These are phyloP conservation scores for Penicillium egyptiacum DNA, from an alignment of 495 filamentous ascomycete species.

Conservation along the genomic window DNA sequence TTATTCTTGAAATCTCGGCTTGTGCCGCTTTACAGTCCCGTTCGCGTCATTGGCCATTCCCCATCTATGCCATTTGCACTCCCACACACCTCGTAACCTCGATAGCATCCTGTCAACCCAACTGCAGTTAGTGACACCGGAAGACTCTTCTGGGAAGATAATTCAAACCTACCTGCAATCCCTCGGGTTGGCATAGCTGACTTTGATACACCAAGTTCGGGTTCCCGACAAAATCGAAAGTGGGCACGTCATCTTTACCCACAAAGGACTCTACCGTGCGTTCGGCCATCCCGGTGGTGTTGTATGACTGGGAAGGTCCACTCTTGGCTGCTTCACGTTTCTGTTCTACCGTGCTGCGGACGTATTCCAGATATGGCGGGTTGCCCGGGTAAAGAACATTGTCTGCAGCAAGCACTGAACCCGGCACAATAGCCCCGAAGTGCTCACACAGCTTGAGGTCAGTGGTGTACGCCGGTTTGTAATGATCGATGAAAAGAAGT, in stretches of 20 bases:
- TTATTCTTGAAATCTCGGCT: background rate
- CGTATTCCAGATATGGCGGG: constrained; percentile 62
- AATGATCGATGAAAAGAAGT: constrained; percentile 73
- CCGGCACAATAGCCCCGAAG: constrained; percentile 58
- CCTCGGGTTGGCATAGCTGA: constrained; percentile 59
- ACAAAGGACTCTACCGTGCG: constrained; percentile 32
- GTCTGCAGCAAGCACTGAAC: constrained; percentile 67
- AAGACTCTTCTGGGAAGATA: background rate
- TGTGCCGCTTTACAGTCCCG: background rate
- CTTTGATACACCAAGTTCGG: constrained; percentile 71
- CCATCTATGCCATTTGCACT: constrained; percentile 29
- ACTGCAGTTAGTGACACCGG: constrained; percentile 9
- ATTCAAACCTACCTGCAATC: constrained; percentile 28
- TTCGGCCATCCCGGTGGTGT: constrained; percentile 32
- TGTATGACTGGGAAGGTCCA: constrained; percentile 30
- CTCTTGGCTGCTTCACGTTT: constrained; percentile 37
- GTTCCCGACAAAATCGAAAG: constrained; percentile 56
- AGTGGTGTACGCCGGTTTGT: constrained; percentile 66
- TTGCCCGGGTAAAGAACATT: constrained; percentile 76
- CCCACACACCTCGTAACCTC: constrained; percentile 68
- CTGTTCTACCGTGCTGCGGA: constrained; percentile 37
- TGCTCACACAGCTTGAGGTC: constrained; percentile 75
- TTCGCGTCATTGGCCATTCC: background rate
- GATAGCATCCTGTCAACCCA: constrained; percentile 60
- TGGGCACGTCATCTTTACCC: constrained; percentile 41